These are phyloP conservation scores for Hypoxylon cercidicola DNA, from an alignment of 495 filamentous ascomycete genomes.

Conservation along the genomic window DNA sequence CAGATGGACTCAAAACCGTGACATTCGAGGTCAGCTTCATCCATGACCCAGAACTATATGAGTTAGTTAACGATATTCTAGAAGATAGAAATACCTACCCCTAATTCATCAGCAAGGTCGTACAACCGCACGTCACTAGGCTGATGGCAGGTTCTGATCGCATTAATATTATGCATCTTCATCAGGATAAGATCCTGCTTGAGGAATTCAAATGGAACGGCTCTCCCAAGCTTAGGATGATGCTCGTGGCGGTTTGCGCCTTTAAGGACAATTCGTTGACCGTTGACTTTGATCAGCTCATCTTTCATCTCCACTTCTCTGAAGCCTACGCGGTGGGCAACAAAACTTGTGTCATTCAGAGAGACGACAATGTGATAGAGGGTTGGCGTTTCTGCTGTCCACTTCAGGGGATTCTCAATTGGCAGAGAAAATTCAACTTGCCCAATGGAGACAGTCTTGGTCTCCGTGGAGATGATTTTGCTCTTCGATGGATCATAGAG, in stretches of 20 bases:
- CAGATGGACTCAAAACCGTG: slow-evolving; percentile 69
- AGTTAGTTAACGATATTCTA: slow-evolving; percentile 3
- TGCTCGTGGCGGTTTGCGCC: slow-evolving; percentile 75
- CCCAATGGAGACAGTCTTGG: slow-evolving; percentile 11
- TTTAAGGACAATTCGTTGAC: slow-evolving; percentile 63
- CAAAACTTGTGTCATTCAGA: slow-evolving; percentile 47
- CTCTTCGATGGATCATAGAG: slow-evolving; percentile 48
- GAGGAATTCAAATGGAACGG: slow-evolving; percentile 68
- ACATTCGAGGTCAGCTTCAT: slow-evolving; percentile 77
- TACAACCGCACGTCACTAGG: slow-evolving; percentile 67
- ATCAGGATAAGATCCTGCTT: slow-evolving; percentile 68
- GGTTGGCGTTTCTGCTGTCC: slow-evolving; percentile 73
- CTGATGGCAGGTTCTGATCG: slow-evolving; percentile 70
- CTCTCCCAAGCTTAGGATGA: slow-evolving; percentile 66
- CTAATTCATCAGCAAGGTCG: slow-evolving; percentile 73
- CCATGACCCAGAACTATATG: slow-evolving; percentile 69
- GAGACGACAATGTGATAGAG: slow-evolving; percentile 63
- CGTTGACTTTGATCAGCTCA: slow-evolving; percentile 69
- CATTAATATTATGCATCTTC: slow-evolving; percentile 75
- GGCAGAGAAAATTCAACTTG: slow-evolving; percentile 50
- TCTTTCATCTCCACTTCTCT: slow-evolving; percentile 66
- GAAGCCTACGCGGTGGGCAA: slow-evolving; percentile 66
- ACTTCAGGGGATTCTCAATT: slow-evolving; percentile 63
- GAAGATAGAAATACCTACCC: slow-evolving; percentile 41
- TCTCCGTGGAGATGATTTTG: slow-evolving; percentile 23